Percentiles rank a stretch among this genome's conserved stretches.
Evolutionary conservation across 495 filamentous ascomycete species (phyloP).

Genomic region (Rostrohypoxylon terebratum): DNA sequence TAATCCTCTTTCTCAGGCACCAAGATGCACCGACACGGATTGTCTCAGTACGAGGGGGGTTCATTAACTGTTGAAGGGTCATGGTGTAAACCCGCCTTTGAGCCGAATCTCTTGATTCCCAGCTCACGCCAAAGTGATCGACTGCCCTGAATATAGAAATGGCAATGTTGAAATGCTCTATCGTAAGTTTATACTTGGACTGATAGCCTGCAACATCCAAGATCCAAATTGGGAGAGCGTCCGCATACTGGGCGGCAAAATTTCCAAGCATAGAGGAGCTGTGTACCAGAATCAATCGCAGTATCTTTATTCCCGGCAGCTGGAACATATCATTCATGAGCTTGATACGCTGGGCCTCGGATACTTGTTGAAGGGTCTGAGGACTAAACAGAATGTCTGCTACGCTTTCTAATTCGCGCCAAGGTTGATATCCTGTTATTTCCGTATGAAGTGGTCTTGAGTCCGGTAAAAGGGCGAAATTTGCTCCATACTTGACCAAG

Average conservation of each 20-base stretch:
- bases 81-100: not conserved
- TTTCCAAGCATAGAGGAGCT: not conserved
- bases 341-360: not conserved
- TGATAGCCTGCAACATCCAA: not conserved
- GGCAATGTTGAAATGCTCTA: conserved; percentile 9
- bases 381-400: conserved; percentile 9
- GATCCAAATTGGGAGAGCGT: not conserved
- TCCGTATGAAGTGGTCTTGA: not conserved
- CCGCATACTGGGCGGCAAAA: not conserved
- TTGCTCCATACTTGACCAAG: conserved; percentile 17
- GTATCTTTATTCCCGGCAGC: conserved; percentile 15
- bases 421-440: not conserved
- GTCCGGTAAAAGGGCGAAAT: conserved; percentile 2
- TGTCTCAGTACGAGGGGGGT: no score
- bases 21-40: not conserved
- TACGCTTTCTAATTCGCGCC: conserved; percentile 6
- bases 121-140: not conserved
- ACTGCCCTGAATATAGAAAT: not conserved
- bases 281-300: not conserved
- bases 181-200: not conserved
- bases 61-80: not conserved
- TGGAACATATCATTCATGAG: not conserved
- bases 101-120: not conserved
- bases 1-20: conserved; percentile 10
- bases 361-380: not conserved